Evolutionary conservation across 2,329 filamentous ascomycete species (phyloP).

Genomic region (Sordariomycetes sp.): DNA sequence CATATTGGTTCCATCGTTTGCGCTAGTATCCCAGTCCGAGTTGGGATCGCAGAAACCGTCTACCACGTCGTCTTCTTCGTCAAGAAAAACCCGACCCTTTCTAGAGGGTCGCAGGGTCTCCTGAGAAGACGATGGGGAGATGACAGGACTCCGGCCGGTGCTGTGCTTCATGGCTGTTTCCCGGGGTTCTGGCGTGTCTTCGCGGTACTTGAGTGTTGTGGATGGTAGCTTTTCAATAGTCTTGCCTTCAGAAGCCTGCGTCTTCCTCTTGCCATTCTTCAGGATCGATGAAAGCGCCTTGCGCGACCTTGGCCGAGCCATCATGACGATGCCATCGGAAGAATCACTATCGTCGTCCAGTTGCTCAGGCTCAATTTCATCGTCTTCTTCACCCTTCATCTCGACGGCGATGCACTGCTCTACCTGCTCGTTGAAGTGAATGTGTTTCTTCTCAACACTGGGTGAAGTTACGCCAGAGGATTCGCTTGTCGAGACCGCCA

Average conservation of each 20-base stretch:
- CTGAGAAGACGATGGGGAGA: constrained; percentile 71
- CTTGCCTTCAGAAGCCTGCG: constrained; percentile 46
- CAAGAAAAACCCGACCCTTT: constrained; percentile 54
- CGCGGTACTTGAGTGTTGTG: constrained; percentile 77
- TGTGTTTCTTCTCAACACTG: constrained; percentile 66
- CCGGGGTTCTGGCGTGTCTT: constrained; percentile 61
- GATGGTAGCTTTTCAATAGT: constrained; percentile 83
- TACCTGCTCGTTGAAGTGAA: constrained; percentile 94
- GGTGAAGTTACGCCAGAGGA: constrained; percentile 63
- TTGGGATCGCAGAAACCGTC: constrained; percentile 17
- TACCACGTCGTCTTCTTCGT: constrained; percentile 46
- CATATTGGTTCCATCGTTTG: constrained; percentile 18
- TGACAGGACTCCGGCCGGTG: constrained; percentile 34
- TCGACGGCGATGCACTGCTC: constrained; percentile 94
- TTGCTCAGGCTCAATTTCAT: constrained; percentile 42
- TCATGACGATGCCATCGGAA: constrained; percentile 75
- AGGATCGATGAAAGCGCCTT: constrained; percentile 46
- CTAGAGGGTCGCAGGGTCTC: constrained; percentile 70
- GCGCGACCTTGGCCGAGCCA: constrained; percentile 57
- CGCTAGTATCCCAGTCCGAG: constrained; percentile 20
- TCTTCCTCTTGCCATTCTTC: constrained; percentile 25
- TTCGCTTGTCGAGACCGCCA: constrained; percentile 50
- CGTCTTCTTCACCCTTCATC: constrained; percentile 68
- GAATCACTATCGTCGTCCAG: constrained; percentile 48
- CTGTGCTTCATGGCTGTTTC: constrained; percentile 57